Evolutionary conservation across 768 basidiomycete genomes (phyloP).

Genomic region (Amanita muscaria): DNA sequence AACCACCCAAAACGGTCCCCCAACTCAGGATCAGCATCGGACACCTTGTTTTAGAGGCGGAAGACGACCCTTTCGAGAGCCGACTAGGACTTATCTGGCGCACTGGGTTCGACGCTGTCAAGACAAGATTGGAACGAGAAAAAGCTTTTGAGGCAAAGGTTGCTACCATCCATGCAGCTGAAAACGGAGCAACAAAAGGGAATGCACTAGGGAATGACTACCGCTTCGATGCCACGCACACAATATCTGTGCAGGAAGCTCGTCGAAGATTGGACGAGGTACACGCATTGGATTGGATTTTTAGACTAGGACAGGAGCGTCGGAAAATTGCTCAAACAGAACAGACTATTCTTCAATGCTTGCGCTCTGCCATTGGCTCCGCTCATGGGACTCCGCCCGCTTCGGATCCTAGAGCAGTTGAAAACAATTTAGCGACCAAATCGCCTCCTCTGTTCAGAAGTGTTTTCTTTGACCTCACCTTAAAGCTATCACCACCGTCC

Average conservation of each 20-base stretch:
- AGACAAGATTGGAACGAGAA: conserved; percentile 62
- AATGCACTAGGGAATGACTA: conserved; percentile 35
- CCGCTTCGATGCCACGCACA: conserved; percentile 54
- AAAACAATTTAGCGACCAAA: conserved; percentile 20
- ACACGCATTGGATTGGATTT: conserved; percentile 67
- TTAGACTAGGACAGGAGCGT: conserved; percentile 39
- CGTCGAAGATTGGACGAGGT: conserved; percentile 56
- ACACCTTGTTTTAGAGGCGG: conserved; percentile 65
- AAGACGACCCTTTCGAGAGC: conserved; percentile 80
- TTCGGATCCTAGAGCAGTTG: conserved; percentile 36
- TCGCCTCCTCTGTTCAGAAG: conserved; percentile 66
- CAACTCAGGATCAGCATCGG: conserved; percentile 48
- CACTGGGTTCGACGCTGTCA: conserved; percentile 64
- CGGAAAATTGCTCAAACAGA: conserved; percentile 44
- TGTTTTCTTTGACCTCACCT: conserved; percentile 45
- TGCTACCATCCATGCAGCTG: conserved; percentile 45
- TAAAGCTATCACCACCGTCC: conserved; percentile 50
- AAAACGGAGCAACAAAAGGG: conserved; percentile 22
- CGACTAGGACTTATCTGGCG: conserved; percentile 67
- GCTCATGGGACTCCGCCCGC: conserved; percentile 14
- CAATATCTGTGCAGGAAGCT: conserved; percentile 66
- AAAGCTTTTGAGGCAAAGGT: conserved; percentile 77
- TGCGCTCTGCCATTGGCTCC: conserved; percentile 29
- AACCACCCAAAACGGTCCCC: conserved; percentile 67
- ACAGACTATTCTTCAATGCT: conserved; percentile 32